Percentiles rank a stretch among this genome's conserved stretches.
phyloP scores from a whole-genome alignment of 2,329 filamentous ascomycete species.

The Beauveria medogensis region DNA sequence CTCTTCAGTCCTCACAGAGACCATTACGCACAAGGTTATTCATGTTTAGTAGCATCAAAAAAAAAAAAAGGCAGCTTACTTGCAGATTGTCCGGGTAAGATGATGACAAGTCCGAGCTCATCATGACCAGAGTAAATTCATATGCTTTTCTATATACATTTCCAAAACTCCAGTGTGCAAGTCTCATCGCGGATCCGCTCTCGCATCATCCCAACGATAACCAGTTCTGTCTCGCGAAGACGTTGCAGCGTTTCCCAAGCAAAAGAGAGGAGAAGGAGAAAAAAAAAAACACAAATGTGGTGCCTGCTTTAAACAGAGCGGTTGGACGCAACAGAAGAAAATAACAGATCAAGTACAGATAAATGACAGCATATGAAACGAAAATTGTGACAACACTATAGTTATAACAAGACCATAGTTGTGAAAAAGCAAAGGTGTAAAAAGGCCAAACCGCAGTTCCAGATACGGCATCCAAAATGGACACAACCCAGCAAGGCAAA shows the following conservation, averaged over 20 bases:
- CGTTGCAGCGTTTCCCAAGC: neutral
- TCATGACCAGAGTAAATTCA: neutral
- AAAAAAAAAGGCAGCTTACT: too few species aligned
- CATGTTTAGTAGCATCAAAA: too few species aligned
- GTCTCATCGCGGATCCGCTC: neutral
- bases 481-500: neutral
- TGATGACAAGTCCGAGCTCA: neutral
- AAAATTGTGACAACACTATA: neutral
- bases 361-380: constrained; percentile 1
- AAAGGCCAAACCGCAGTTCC: neutral
- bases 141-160: neutral
- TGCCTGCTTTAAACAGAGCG: neutral
- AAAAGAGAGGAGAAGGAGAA: neutral
- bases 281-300: neutral
- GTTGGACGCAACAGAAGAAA: neutral
- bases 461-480: neutral
- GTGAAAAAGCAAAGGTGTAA: neutral
- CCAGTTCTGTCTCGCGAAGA: neutral
- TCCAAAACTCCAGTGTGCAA: neutral
- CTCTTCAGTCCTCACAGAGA: too few species aligned
- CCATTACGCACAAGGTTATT: too few species aligned
- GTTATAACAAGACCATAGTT: too few species aligned
- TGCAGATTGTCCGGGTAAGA: too few species aligned
- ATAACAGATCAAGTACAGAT: neutral
- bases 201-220: neutral